A percentile compares a stretch with the other conserved stretches of the same genome.
phyloP scores from a whole-genome alignment of 202 grass and related monocot species.

The Carex sylvatica region DNA sequence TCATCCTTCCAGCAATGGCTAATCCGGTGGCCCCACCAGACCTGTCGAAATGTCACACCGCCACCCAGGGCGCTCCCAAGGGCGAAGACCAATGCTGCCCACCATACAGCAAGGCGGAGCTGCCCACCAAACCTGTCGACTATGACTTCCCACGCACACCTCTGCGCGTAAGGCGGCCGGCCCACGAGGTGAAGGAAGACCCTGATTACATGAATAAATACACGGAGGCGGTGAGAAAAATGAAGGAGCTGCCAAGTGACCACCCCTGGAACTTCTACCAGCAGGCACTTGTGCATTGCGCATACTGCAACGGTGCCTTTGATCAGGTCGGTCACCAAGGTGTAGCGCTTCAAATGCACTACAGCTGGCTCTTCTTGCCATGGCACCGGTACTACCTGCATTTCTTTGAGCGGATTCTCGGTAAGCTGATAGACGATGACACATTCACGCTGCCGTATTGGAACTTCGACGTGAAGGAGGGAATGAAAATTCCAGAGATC shows the following conservation, averaged over 20 bases:
- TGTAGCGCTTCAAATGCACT: constrained; percentile 26
- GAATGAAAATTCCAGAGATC: constrained; percentile 34
- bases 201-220: constrained; percentile 31
- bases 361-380: constrained; percentile 38
- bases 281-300: constrained; percentile 33
- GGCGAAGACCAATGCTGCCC: neutral
- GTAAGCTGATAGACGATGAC: constrained; percentile 36
- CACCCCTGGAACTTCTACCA: constrained; percentile 41
- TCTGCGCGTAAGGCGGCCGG: constrained; percentile 26
- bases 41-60: neutral
- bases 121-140: neutral
- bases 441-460: constrained; percentile 39
- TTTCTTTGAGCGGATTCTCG: constrained; percentile 46
- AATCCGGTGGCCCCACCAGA: constrained; percentile 18
- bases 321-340: neutral
- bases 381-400: constrained; percentile 43
- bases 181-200: constrained; percentile 7
- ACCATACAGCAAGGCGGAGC: neutral
- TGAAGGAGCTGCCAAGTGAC: constrained; percentile 14
- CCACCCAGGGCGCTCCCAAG: neutral
- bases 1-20: constrained; percentile 33
- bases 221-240: constrained; percentile 13
- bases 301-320: constrained; percentile 38
- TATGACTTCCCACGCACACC: constrained; percentile 21
- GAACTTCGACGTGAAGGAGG: constrained; percentile 32